These are phyloP conservation scores for Saccharum spontaneum DNA, from an alignment of 176 grass and related monocot species.

Conservation along the genomic window DNA sequence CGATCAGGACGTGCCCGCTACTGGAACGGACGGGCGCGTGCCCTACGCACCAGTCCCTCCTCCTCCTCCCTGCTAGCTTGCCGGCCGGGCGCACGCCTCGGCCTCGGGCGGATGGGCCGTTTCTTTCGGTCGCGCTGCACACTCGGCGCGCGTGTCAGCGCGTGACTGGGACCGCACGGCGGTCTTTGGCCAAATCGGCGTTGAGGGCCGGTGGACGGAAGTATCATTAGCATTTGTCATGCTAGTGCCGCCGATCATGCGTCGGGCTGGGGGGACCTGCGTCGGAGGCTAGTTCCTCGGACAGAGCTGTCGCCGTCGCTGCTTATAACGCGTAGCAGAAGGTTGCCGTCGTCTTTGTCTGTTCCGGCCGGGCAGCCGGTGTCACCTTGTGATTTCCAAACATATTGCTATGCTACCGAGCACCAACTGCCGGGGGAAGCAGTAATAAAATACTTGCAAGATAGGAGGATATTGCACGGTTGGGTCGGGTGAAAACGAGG, in stretches of 20 bases:
- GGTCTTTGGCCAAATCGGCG: not conserved
- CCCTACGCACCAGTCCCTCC: not conserved
- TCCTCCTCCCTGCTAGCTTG: not conserved
- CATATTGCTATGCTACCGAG: not conserved
- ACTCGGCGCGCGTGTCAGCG: not conserved
- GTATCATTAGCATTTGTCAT: constrained; percentile 3
- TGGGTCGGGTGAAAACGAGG: not conserved
- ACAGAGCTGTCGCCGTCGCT: not conserved
- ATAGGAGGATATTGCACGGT: not conserved
- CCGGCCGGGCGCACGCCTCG: not conserved
- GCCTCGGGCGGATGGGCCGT: not conserved
- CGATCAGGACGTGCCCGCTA: constrained; percentile 13
- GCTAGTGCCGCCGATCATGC: constrained; percentile 3
- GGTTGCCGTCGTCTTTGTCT: not conserved
- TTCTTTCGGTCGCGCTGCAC: constrained; percentile 17
- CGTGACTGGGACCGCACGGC: not conserved
- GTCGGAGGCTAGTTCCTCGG: not conserved
- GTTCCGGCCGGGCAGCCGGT: not conserved
- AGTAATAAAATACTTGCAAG: too few species aligned
- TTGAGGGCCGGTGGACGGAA: not conserved
- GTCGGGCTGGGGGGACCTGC: not conserved
- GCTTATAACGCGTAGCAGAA: not conserved
- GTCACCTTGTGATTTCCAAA: not conserved
- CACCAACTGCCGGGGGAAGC: not conserved
- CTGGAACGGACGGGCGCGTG: not conserved